phyloP scores from a whole-genome alignment of 768 basidiomycete species.

The Suillus variegatus region DNA sequence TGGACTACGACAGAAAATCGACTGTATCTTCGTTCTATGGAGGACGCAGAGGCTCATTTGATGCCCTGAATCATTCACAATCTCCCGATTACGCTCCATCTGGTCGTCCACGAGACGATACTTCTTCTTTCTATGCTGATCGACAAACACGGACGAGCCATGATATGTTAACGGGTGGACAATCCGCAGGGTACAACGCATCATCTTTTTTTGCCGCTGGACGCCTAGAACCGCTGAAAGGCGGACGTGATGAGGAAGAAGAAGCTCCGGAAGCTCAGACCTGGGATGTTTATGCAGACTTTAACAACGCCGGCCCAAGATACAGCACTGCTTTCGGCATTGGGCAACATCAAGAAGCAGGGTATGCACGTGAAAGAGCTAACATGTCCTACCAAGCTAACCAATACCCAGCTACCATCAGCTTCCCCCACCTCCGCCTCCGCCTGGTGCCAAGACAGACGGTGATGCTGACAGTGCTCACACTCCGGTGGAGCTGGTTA shows the following conservation, averaged over 20 bases:
- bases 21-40: slow-evolving; percentile 81
- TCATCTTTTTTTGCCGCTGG: slow-evolving; percentile 68
- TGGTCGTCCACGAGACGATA: slow-evolving; percentile 58
- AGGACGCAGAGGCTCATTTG: slow-evolving; percentile 54
- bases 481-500: slow-evolving; percentile 81
- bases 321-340: slow-evolving; percentile 67
- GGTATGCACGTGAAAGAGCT: slow-evolving; percentile 38
- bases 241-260: slow-evolving; percentile 73
- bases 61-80: slow-evolving; percentile 51
- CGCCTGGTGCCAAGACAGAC: slow-evolving; percentile 35
- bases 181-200: slow-evolving; percentile 75
- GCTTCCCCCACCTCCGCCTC: slow-evolving; percentile 32
- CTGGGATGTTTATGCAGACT: slow-evolving; percentile 88
- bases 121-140: slow-evolving; percentile 64
- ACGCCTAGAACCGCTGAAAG: slow-evolving; percentile 76
- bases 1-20: slow-evolving; percentile 82
- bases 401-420: slow-evolving; percentile 43
- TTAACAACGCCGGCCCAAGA: slow-evolving; percentile 81
- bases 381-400: neutral
- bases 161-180: slow-evolving; percentile 44
- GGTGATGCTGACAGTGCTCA: slow-evolving; percentile 34
- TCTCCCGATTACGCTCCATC: slow-evolving; percentile 34
- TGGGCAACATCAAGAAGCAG: slow-evolving; percentile 40
- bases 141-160: slow-evolving; percentile 42
- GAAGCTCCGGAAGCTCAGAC: slow-evolving; percentile 41